Evolutionary conservation across 148 eudicot genomes (phyloP).

Genomic region (Silene uniflora): DNA sequence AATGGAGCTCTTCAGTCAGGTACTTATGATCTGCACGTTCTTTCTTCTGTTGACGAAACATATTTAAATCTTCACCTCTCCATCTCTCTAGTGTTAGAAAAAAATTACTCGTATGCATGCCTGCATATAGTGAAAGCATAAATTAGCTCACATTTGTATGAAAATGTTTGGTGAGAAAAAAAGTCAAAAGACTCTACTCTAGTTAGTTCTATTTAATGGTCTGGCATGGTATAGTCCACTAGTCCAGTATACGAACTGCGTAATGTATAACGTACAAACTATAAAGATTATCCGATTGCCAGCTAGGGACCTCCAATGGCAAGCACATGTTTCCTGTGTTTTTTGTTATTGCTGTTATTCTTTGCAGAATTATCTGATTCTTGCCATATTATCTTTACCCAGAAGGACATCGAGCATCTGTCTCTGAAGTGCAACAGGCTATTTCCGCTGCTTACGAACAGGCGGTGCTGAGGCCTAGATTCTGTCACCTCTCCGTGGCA

Average conservation of each 20-base stretch:
- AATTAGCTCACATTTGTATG: background rate
- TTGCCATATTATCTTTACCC: constrained; percentile 2
- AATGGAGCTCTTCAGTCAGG: constrained; percentile 76
- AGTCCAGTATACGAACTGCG: background rate
- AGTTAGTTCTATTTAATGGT: background rate
- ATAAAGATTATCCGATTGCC: background rate
- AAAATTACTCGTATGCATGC: background rate
- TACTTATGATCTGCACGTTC: constrained; percentile 15
- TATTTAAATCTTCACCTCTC: background rate
- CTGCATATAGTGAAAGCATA: background rate
- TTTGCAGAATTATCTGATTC: background rate
- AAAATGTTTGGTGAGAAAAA: background rate
- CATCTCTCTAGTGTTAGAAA: background rate
- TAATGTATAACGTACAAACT: background rate
- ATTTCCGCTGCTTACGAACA: constrained; percentile 50
- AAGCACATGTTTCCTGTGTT: background rate
- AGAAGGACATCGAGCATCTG: constrained; percentile 62
- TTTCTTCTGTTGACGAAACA: background rate
- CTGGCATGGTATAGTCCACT: background rate
- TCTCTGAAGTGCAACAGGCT: constrained; percentile 66
- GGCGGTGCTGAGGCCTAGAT: constrained; percentile 45
- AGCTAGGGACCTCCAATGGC: background rate
- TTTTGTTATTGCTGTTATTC: background rate
- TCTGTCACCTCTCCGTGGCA: constrained; percentile 66
- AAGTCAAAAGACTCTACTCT: background rate